Base-by-base conservation (phyloP, 768 basidiomycete genomes). In the Mycena albidolilacea region DNA sequence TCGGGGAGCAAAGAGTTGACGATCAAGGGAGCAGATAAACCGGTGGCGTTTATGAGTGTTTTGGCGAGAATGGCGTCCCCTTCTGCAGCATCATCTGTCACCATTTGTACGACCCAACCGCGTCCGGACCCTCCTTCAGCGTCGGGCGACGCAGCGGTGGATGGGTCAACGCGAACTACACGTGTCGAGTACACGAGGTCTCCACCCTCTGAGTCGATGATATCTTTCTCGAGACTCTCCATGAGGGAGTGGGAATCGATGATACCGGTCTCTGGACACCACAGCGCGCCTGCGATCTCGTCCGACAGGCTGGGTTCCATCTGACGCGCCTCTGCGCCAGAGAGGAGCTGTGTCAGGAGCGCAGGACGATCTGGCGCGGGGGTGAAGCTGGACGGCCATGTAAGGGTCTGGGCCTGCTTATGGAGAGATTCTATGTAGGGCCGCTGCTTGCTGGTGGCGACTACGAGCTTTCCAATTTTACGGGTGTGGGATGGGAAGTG, bases 21-120 rank as follows among this genome's bases (percentile, higher is more conserved):
- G 70, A 96, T 84, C 70, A 95, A 86, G 39, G 89, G 87, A 54
- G 90, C 90, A 11, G 92, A 90, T 67, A 96, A 86, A 7, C 96
- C 96, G 8, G 93, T 88, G 5, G 95, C 90, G 78, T 97, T 97
- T 80, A 98, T 91, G 23, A 98, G 81, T 2, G 90, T 93, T 71
- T 88, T 89, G 2, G 93, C 92, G 52, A 94, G 86, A 10, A 97
- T 84, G 6, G 94, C 88, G 68, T 95, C 92, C 17, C 78, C 80
- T 69, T 85, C 82, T 39, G 78, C 76, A 7, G 78, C 82, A 30
- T 84, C 85, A 8, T 85, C 88, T 11, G 93, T 92, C 35, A 91
- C 86, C 7, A 89, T 89, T 81, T 98, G 97, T 10, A 98, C 93
- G 21, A 97, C 91, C 97, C 97, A 98, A 2, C 97, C 96, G 21